phyloP scores from a whole-genome alignment of 495 filamentous ascomycete species.

The Aspergillus sclerotiicarbonarius region DNA sequence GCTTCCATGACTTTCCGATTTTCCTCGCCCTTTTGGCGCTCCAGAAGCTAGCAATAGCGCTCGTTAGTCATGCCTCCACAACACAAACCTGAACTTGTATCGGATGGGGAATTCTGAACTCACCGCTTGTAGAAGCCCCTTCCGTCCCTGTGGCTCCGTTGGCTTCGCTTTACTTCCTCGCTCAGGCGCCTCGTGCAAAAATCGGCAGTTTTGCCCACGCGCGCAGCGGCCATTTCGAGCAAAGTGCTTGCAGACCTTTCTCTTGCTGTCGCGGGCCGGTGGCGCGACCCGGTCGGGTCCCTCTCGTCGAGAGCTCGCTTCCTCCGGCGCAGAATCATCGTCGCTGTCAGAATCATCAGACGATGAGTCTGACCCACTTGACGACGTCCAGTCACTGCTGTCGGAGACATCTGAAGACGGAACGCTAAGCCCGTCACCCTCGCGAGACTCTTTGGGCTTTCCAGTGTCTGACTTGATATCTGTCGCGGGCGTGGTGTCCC shows the following conservation, averaged over 20 bases:
- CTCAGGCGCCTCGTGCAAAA: slow-evolving; percentile 41
- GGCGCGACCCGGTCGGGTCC: slow-evolving; percentile 44
- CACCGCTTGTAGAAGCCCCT: slow-evolving; percentile 52
- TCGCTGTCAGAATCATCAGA: slow-evolving; percentile 36
- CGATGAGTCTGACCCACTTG: slow-evolving; percentile 34
- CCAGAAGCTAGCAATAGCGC: slow-evolving; percentile 38
- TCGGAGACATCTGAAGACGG: slow-evolving; percentile 22
- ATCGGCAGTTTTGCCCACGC: slow-evolving; percentile 46
- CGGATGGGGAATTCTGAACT: slow-evolving; percentile 20
- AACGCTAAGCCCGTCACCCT: slow-evolving; percentile 18
- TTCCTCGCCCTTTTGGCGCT: slow-evolving; percentile 46
- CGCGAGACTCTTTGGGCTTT: not conserved
- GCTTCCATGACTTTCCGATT: slow-evolving; percentile 44
- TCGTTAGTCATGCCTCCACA: slow-evolving; percentile 11
- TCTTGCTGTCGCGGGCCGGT: slow-evolving; percentile 40
- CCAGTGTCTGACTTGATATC: not conserved
- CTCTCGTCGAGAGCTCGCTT: slow-evolving; percentile 38
- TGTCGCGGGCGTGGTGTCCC: not conserved
- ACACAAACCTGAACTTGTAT: not conserved
- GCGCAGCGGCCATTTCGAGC: slow-evolving; percentile 45
- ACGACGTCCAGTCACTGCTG: slow-evolving; percentile 37
- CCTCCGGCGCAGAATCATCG: slow-evolving; percentile 42
- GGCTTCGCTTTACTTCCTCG: slow-evolving; percentile 32
- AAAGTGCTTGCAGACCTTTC: slow-evolving; percentile 44
- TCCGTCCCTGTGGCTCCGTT: slow-evolving; percentile 35